Base-by-base conservation (phyloP, 2,329 filamentous ascomycete genomes). In the Colletotrichum sp. region DNA sequence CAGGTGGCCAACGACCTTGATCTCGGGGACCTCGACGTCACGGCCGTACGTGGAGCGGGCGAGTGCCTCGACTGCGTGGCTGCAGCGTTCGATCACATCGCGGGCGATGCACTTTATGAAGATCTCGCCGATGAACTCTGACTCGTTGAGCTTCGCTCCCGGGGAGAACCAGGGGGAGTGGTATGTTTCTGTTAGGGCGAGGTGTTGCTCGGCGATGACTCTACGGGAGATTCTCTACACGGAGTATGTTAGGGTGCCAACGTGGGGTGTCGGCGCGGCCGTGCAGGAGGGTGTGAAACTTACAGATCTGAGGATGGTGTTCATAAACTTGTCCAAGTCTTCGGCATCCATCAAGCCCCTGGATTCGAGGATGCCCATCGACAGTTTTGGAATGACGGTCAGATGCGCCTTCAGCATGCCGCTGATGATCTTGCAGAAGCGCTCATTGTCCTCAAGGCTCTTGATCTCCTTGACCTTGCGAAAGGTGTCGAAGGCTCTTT, bases 131-230 rank as follows among this genome's bases (percentile, higher is more conserved):
- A 99, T 95, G 81, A 98, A 98, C 78, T 99, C 96, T 65, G 94
- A 88, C 72, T 92, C 91, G 55, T 92, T 90, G 52, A 93, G 90
- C 78, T 93, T 94, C 5, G 94, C 93, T 77, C 95, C 92, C 1
- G 95, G 94, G 73, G 96, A 96, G 87, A 98, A 96, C 92, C 95
- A 96, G 3, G 95, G 94, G 0, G 95, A 94, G 83, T 97, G 94
- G 87, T 96, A 99, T 2, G 96, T 98, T 79, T 99, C 96, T 6
- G 96, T 98, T 21, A 99, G 90, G 12, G 97, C 96, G 48, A 99
- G 92, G 82, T 99, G 97, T 82, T 99, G 97, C 85, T 99, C 97
- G 39, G 97, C 97, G 82, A 99, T 99, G 79, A 99, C 97, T 77
- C 98, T 93, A 75, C 97, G 93, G 60, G 96, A 98, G 79, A 99